Conservation (phyloP, 257 asterid genomes). For the Solanum acaule region DNA sequence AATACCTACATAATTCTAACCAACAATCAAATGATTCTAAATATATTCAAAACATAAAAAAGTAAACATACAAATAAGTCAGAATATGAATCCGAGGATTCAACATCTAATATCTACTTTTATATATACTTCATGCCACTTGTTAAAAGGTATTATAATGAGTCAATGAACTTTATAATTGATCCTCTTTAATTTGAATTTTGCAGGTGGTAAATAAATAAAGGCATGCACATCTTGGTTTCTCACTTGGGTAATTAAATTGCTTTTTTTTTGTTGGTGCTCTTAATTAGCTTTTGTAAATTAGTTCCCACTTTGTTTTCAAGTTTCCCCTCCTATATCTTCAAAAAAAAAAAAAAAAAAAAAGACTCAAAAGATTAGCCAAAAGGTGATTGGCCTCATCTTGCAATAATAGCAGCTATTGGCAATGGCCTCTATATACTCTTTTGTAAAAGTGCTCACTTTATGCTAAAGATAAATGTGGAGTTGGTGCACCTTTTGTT, state of each 20-base stretch:
- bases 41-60: no score
- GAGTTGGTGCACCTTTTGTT: background rate
- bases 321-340: background rate
- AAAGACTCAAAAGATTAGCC: background rate
- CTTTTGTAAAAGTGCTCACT: background rate
- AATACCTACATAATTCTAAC: no score
- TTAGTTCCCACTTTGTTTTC: background rate
- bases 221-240: background rate
- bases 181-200: background rate
- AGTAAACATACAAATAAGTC: no score
- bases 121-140: background rate
- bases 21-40: no score
- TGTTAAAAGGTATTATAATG: background rate
- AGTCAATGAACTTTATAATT: background rate
- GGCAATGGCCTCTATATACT: background rate
- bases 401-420: background rate
- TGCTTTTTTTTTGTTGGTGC: slow-evolving; percentile 3
- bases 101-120: background rate
- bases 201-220: slow-evolving; percentile 26
- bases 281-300: background rate
- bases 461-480: background rate
- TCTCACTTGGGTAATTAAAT: slow-evolving; percentile 1
- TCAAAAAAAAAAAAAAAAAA: background rate
- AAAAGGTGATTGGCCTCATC: background rate
- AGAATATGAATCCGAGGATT: no score